Evolutionary conservation across 2,329 filamentous ascomycete species (phyloP), one percentile per base, ranked within the genome.

Genomic region (Ceratocystis harringtonii): DNA sequence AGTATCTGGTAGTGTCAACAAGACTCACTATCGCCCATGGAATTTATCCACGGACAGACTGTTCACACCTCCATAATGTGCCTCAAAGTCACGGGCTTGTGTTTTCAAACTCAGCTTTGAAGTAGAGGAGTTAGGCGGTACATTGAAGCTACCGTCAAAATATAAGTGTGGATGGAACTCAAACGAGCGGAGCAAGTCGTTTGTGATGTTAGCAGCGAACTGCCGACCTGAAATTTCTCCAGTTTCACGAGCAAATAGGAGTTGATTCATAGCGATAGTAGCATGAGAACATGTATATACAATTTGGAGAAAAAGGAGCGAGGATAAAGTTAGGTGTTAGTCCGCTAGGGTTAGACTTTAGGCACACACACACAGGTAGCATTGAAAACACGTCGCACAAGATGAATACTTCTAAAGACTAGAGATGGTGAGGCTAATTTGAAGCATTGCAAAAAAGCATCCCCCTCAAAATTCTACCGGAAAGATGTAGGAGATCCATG

Each of bases 41-140:
- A 94, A 90, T 62, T 85, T 84, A 71, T 96, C 92, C 48, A 96
- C 81, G 0, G 88, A 85, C 50, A 96, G 77, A 48, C 87, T 84
- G 71, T 87, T 94, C 45, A 92, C 88, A 15, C 91, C 91, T 3
- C 89, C 83, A 64, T 83, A 81, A 74, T 96, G 91, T 1, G 90
- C 89, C 48, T 64, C 64, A n/a, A 25, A 19, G 15, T 43, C 28
- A n/a, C n/a, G 48, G 7, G 25, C 5, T 7, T 58, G 12, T 12
- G 7, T 6, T 60, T 32, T 41, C 4, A 17, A 48, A 8, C 8
- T 6, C 5, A 28, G 36, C 1, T 25, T 22, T 50, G 25, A 61
- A 1, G 10, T 3, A 22, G 10, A 8, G 2, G 19, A 28, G 25
- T n/a, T 12, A 6, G 7, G 17, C 8, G 65, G 50, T 2, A 66